Evolutionary conservation across 176 grass and related monocot species (phyloP).

Genomic region (Avena insularis): DNA sequence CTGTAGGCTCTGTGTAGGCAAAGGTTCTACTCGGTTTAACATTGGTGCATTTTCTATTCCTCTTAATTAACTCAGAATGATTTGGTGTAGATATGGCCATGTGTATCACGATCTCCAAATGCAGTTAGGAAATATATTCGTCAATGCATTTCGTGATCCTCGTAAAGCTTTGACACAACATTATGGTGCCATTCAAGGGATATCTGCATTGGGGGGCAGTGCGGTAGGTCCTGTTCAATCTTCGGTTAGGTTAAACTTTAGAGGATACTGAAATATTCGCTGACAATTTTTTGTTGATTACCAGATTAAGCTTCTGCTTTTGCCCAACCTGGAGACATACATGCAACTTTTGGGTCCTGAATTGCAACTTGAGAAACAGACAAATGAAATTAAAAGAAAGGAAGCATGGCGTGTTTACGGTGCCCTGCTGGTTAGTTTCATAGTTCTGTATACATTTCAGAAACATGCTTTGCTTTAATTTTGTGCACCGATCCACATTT

Average conservation of each 20-base stretch:
- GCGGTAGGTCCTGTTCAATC: conserved; percentile 52
- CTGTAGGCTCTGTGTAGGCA: background rate
- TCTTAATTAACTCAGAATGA: conserved; percentile 21
- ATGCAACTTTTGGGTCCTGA: conserved; percentile 89
- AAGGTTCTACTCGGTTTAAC: background rate
- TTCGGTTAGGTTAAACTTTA: conserved; percentile 33
- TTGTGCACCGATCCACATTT: background rate
- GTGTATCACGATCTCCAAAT: conserved; percentile 87
- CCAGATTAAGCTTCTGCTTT: conserved; percentile 83
- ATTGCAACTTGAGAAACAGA: conserved; percentile 89
- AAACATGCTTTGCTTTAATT: background rate
- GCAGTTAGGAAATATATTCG: conserved; percentile 69
- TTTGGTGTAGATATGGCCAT: conserved; percentile 72
- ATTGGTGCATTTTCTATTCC: conserved; percentile 20
- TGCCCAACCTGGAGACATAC: conserved; percentile 85
- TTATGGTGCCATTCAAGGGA: conserved; percentile 92
- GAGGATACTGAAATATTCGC: background rate
- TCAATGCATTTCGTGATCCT: conserved; percentile 90
- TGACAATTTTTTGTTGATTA: conserved; percentile 35
- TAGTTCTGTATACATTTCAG: conserved; percentile 3
- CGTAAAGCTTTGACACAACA: conserved; percentile 92
- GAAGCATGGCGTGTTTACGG: conserved; percentile 96
- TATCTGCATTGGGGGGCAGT: conserved; percentile 80
- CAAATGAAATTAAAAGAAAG: conserved; percentile 95
- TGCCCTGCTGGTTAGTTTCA: conserved; percentile 70